A percentile compares a stretch with the other conserved stretches of the same genome.
These are phyloP conservation scores for Blastobotrys parvus DNA, from an alignment of 805 yeast genomes.

Conservation along the genomic window DNA sequence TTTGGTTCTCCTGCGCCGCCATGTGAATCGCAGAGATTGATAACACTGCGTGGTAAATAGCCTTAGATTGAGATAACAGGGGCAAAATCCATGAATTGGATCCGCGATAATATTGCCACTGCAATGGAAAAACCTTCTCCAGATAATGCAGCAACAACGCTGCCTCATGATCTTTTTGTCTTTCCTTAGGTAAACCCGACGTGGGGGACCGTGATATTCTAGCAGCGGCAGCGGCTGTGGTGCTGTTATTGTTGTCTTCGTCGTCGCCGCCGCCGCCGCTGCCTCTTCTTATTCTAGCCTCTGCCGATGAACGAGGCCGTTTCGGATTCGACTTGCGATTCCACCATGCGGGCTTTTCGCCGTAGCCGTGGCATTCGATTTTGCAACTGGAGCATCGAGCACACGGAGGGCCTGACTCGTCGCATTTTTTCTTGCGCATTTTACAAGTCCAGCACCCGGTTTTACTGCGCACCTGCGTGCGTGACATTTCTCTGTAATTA, in stretches of 20 bases:
- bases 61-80: background rate
- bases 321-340: background rate
- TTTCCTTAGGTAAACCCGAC: too few relatives aligned
- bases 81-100: background rate
- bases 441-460: constrained; percentile 78
- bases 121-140: background rate
- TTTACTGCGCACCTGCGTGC: constrained; percentile 45
- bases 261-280: background rate
- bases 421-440: constrained; percentile 62
- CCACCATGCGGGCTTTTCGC: constrained; percentile 7
- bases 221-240: background rate
- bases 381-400: constrained; percentile 48
- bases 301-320: background rate
- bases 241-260: background rate
- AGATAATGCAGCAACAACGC: background rate
- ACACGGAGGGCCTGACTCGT: constrained; percentile 57
- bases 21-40: background rate
- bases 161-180: background rate
- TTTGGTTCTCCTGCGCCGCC: background rate
- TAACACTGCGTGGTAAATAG: background rate
- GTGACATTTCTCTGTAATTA: too few relatives aligned
- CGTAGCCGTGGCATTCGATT: constrained; percentile 51
- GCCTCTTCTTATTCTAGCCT: background rate
- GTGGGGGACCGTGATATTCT: too few relatives aligned
- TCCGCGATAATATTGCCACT: background rate